These are phyloP conservation scores for Hanseniaspora meyeri DNA, from an alignment of 805 yeast genomes.

Conservation along the genomic window DNA sequence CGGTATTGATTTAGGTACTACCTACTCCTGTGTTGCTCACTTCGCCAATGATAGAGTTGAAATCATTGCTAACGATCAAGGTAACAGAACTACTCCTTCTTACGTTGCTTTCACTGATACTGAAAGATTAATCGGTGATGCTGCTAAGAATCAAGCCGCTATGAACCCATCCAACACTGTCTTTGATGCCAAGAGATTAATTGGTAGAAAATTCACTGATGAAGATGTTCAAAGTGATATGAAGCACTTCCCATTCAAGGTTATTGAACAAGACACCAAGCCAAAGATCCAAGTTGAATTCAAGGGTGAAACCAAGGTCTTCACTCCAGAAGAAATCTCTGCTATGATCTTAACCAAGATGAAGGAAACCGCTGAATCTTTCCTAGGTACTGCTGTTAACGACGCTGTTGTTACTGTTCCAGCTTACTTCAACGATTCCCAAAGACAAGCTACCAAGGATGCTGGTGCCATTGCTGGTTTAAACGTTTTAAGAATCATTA, in stretches of 20 bases:
- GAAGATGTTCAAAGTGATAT: conserved; percentile 43
- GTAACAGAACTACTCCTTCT: conserved; percentile 96
- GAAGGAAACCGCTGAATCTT: conserved; percentile 89
- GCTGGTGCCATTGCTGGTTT: conserved; percentile 93
- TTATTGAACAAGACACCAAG: conserved; percentile 67
- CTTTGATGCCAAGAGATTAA: conserved; percentile 90
- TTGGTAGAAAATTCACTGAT: conserved; percentile 54
- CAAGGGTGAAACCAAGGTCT: conserved; percentile 74
- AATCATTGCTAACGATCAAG: conserved; percentile 93
- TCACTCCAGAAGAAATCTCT: conserved; percentile 90
- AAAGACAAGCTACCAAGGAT: conserved; percentile 94
- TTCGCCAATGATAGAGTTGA: conserved; percentile 78
- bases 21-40: conserved; percentile 95
- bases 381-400: conserved; percentile 68
- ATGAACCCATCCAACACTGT: conserved; percentile 90
- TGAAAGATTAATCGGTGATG: conserved; percentile 92
- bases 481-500: conserved; percentile 84
- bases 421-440: conserved; percentile 92
- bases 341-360: conserved; percentile 85
- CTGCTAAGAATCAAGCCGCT: conserved; percentile 97
- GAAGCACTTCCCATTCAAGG: conserved; percentile 81
- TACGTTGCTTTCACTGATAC: conserved; percentile 92
- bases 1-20: conserved; percentile 91
- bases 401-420: conserved; percentile 94
- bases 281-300: conserved; percentile 79